Evolutionary conservation across 306 rosid species (phyloP).

Genomic region (Cicer arietinum): DNA sequence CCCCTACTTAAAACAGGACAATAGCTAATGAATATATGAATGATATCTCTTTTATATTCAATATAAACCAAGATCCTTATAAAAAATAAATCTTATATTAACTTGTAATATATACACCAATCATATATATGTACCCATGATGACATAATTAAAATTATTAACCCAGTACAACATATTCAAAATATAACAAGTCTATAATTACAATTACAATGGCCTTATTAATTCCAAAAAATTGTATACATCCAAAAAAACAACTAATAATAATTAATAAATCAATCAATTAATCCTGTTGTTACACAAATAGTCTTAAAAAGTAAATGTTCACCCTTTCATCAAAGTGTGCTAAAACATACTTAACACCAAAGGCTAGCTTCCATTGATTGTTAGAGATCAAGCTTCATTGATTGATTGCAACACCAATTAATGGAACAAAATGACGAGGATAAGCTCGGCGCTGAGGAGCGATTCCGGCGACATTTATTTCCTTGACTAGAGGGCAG

Average conservation of each 20-base stretch:
- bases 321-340: background rate
- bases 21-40: too few relatives aligned
- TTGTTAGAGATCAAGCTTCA: slow-evolving; percentile 19
- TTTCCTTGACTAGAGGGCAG: slow-evolving; percentile 58
- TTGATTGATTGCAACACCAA: slow-evolving; percentile 45
- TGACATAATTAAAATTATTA: too few relatives aligned
- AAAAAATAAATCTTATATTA: too few relatives aligned
- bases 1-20: too few relatives aligned
- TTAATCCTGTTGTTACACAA: background rate
- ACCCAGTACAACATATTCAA: too few relatives aligned
- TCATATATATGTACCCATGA: too few relatives aligned
- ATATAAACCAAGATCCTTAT: too few relatives aligned
- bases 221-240: background rate
- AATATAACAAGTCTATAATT: background rate
- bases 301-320: background rate
- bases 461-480: slow-evolving; percentile 47
- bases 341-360: too few relatives aligned
- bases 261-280: background rate
- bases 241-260: background rate
- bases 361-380: too few relatives aligned
- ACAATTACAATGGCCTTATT: background rate
- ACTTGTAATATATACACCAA: too few relatives aligned
- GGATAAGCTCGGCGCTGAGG: slow-evolving; percentile 37
- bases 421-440: slow-evolving; percentile 42
- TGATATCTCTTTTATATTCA: too few relatives aligned